Percentiles rank a stretch among this genome's conserved stretches.
Conservation (phyloP, 1,284 basidiomycete species). For the Trichosporon sp. region DNA sequence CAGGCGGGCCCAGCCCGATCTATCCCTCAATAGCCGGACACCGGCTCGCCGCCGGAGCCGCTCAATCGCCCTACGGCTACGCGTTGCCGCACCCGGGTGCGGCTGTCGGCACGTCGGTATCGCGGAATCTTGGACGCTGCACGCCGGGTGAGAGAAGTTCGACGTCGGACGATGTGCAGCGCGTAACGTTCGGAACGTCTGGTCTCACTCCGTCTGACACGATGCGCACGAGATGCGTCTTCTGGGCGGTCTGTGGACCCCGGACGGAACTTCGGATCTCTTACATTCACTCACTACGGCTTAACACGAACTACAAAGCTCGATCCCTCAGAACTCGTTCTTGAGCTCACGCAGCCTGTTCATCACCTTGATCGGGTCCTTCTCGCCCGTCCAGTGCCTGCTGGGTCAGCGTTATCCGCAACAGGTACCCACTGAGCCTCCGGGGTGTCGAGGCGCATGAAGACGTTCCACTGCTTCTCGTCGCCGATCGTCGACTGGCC, state of each 20-base stretch:
- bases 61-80: not conserved
- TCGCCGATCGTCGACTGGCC: slow-evolving; percentile 54
- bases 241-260: not conserved
- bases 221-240: not conserved
- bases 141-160: not conserved
- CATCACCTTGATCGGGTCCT: slow-evolving; percentile 60
- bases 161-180: not conserved
- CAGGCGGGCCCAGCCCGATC: not conserved
- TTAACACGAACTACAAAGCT: not conserved
- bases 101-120: not conserved
- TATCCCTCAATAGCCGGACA: not conserved
- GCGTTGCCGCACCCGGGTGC: too few species aligned
- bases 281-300: not conserved
- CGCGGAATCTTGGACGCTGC: not conserved
- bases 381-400: slow-evolving; percentile 51
- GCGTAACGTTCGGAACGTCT: too few species aligned
- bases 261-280: not conserved
- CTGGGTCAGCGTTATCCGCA: slow-evolving; percentile 33
- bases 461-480: slow-evolving; percentile 54
- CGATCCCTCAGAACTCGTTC: slow-evolving; percentile 59
- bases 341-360: slow-evolving; percentile 71
- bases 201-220: not conserved
- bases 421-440: slow-evolving; percentile 37
- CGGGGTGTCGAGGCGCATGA: slow-evolving; percentile 49
- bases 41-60: not conserved